A percentile compares a stretch with the other conserved stretches of the same genome.
Conservation (phyloP, 441 rosid genomes). For the Populus hybrid region DNA sequence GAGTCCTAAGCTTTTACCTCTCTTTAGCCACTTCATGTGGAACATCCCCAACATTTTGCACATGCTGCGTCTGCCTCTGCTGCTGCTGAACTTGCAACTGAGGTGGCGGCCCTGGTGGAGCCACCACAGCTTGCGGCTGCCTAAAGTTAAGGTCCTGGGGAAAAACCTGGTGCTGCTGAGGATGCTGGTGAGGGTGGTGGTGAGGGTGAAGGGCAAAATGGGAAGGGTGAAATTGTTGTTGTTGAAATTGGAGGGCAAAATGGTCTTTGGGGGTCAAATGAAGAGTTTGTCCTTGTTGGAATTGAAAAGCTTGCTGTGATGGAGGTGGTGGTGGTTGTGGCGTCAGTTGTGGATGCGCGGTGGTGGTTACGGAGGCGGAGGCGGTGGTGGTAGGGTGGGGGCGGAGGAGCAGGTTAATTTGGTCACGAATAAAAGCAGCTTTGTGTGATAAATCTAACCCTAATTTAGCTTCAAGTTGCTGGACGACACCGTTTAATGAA, state of each 20-base stretch:
- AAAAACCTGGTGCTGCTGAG: conserved; percentile 19
- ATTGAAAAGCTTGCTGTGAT: conserved; percentile 22
- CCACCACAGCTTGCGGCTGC: conserved; percentile 32
- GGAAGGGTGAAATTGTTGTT: conserved; percentile 40
- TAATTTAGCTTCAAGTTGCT: conserved; percentile 40
- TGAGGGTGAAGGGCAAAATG: conserved; percentile 46
- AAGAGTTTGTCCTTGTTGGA: conserved; percentile 18
- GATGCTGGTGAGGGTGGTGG: conserved; percentile 17
- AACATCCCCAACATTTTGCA: conserved; percentile 28
- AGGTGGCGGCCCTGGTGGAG: conserved; percentile 23
- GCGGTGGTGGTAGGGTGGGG: conserved; percentile 15
- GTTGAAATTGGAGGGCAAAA: conserved; percentile 55
- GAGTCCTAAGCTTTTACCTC: conserved; percentile 34
- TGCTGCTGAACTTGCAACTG: conserved; percentile 8
- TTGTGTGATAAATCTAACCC: conserved; percentile 42
- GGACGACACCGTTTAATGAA: conserved; percentile 50
- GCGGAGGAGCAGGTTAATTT: conserved; percentile 35
- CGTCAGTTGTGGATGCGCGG: conserved; percentile 2
- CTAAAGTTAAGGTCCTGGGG: conserved; percentile 59
- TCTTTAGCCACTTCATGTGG: conserved; percentile 47
- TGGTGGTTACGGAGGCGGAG: conserved; percentile 5
- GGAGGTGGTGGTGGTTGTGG: neutral
- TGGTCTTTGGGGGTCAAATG: conserved; percentile 40
- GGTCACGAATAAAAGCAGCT: conserved; percentile 42
- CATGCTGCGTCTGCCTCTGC: conserved; percentile 12